phyloP scores from a whole-genome alignment of 1,139 yeast genomes.

The Nakaseomyces kungkrabaensis region DNA sequence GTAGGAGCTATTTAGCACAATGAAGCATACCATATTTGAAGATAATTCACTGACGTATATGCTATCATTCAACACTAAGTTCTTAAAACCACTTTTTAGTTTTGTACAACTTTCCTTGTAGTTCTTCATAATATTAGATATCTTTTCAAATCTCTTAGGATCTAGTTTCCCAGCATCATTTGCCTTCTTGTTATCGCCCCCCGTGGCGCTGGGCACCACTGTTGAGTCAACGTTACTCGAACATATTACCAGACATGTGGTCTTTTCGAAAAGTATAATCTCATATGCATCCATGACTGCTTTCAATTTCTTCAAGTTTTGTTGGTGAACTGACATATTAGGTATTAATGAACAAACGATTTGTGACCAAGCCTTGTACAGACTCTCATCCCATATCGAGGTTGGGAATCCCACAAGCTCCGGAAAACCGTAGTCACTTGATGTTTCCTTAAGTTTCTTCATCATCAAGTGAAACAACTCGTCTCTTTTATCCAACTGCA shows the following conservation, averaged over 20 bases:
- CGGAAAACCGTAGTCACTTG: constrained; percentile 64
- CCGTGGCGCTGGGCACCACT: not conserved
- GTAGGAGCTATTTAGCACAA: constrained; percentile 28
- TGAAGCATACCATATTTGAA: constrained; percentile 34
- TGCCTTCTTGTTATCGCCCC: constrained; percentile 29
- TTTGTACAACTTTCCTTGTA: constrained; percentile 89
- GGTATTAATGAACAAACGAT: constrained; percentile 93
- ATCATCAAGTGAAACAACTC: constrained; percentile 78
- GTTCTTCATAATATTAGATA: constrained; percentile 86
- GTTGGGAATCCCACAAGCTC: constrained; percentile 85
- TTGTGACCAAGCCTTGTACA: constrained; percentile 94
- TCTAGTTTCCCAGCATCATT: constrained; percentile 33
- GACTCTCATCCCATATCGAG: constrained; percentile 94
- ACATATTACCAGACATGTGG: constrained; percentile 84
- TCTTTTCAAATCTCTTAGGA: constrained; percentile 90
- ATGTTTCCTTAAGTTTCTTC: constrained; percentile 67
- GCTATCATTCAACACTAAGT: constrained; percentile 65
- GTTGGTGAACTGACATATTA: constrained; percentile 73
- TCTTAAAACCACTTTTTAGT: constrained; percentile 65
- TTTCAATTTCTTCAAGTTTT: constrained; percentile 65
- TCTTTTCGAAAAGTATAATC: constrained; percentile 82
- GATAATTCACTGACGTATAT: constrained; percentile 38
- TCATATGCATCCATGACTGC: constrained; percentile 77
- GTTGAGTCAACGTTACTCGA: constrained; percentile 37
- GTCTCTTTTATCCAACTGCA: constrained; percentile 76